These are phyloP conservation scores for Daldinia concentrica DNA, from an alignment of 495 filamentous ascomycete species.

Conservation along the genomic window DNA sequence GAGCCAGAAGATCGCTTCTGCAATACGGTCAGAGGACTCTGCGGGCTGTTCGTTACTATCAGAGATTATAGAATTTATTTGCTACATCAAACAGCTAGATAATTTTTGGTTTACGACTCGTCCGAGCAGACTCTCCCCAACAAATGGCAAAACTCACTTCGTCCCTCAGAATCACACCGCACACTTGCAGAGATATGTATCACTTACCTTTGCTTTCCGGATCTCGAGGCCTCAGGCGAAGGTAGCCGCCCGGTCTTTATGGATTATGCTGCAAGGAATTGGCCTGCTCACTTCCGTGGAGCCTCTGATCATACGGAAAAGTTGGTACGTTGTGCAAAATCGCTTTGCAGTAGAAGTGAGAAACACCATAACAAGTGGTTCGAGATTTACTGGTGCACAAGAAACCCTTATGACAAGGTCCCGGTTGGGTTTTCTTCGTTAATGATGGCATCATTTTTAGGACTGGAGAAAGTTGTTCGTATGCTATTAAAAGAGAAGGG, in stretches of 20 bases:
- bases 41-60: slow-evolving; percentile 54
- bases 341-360: background rate
- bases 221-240: background rate
- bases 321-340: background rate
- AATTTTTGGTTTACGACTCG: slow-evolving; percentile 45
- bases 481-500: background rate
- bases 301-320: background rate
- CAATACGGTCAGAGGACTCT: slow-evolving; percentile 45
- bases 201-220: background rate
- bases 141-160: background rate
- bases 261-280: background rate
- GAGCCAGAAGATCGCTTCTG: slow-evolving; percentile 42
- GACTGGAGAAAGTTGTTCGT: background rate
- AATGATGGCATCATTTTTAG: background rate
- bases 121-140: background rate
- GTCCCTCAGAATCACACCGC: background rate
- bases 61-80: slow-evolving; percentile 50
- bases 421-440: background rate
- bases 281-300: background rate
- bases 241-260: background rate
- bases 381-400: background rate
- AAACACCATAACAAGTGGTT: background rate
- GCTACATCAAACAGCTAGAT: slow-evolving; percentile 57
- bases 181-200: background rate
- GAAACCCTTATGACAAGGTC: too few species aligned